Evolutionary conservation across 495 filamentous ascomycete genomes (phyloP), one percentile per base, ranked within the genome.

Genomic region (Trichoderma parareesei): DNA sequence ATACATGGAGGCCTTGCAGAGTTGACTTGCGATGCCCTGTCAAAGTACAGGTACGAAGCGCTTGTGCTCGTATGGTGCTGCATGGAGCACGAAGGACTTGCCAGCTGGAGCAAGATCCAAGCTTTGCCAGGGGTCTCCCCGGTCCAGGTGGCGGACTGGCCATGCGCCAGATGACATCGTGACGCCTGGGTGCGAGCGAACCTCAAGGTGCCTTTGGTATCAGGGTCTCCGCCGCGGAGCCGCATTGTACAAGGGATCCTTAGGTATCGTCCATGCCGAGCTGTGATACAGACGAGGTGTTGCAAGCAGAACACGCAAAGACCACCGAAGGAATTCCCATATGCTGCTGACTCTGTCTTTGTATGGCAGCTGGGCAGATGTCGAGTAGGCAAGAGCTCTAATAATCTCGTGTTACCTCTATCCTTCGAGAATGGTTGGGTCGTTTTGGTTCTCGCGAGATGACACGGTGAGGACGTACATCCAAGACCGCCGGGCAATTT

Each of bases 1-100:
- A 57, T 57, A 57, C 53, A 57, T 57, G 53, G 53, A 57, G 20
- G 20, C 53, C 20, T 57, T 57, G 53, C 53, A 9, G 37, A 35
- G 53, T 57, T 57, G 53, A 57, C 14, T 57, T 57, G 53, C 53
- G 27, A 57, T 2, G 53, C 9, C 53, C 37, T 57, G 53, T 35
- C 53, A 57, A 14, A 18, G 53, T 33, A 57, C 53, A 49, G 46
- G 20, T 27, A 27, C 27, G 8, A 16, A 20, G 46, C 20, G 20
- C 46, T 20, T 49, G 46, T 49, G 11, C 11, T 41, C 40, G 40
- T 41, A 41, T 27, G 27, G 27, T 27, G 27, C 27, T 27, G 27
- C 27, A 27, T 27, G 27, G 40, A 41, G 40, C 6, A 6, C 6
- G 40, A 7, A 6, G 40, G 6, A 57, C 53, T 35, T 57, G 27